Percentiles rank a stretch among this genome's conserved stretches.
phyloP scores from a whole-genome alignment of 2,329 filamentous ascomycete species.

The Dactylellina leptospora region DNA sequence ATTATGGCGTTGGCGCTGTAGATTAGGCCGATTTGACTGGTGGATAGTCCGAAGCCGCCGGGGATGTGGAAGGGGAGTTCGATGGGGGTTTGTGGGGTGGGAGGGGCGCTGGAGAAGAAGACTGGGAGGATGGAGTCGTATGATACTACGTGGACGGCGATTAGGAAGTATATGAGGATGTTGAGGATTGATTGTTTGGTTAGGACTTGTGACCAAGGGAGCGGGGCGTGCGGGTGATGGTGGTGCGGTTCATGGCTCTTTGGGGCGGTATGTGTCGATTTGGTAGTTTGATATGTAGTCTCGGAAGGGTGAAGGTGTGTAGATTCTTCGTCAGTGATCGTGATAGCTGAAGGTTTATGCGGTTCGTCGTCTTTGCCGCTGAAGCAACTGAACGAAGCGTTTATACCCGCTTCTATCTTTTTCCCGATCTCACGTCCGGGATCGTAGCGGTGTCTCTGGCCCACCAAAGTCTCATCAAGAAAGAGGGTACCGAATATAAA shows the following conservation, averaged over 20 bases:
- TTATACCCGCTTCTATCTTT: conserved; percentile 66
- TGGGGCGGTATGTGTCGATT: neutral
- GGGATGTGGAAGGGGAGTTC: conserved; percentile 70
- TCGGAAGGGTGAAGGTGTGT: conserved; percentile 55
- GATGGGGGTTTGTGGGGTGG: conserved; percentile 64
- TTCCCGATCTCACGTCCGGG: conserved; percentile 79
- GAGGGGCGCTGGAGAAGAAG: conserved; percentile 79
- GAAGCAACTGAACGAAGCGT: conserved; percentile 8
- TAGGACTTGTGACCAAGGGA: conserved; percentile 72
- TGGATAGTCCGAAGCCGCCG: conserved; percentile 78
- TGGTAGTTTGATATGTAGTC: conserved; percentile 6
- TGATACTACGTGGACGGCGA: conserved; percentile 82
- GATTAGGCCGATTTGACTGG: conserved; percentile 80
- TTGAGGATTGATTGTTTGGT: conserved; percentile 78
- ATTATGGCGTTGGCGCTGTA: conserved; percentile 84
- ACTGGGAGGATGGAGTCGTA: conserved; percentile 90
- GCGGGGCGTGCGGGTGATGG: conserved; percentile 58
- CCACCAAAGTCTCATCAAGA: conserved; percentile 82
- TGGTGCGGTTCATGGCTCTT: conserved; percentile 46
- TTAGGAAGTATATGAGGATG: conserved; percentile 78
- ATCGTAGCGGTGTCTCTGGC: conserved; percentile 73
- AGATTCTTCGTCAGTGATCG: conserved; percentile 59
- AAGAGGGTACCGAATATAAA: conserved; percentile 79
- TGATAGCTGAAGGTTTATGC: conserved; percentile 55
- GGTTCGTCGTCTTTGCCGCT: neutral